Evolutionary conservation across 129 eudicot species (phyloP), one percentile per base, ranked within the genome.

Genomic region (Artemisia tridentata): DNA sequence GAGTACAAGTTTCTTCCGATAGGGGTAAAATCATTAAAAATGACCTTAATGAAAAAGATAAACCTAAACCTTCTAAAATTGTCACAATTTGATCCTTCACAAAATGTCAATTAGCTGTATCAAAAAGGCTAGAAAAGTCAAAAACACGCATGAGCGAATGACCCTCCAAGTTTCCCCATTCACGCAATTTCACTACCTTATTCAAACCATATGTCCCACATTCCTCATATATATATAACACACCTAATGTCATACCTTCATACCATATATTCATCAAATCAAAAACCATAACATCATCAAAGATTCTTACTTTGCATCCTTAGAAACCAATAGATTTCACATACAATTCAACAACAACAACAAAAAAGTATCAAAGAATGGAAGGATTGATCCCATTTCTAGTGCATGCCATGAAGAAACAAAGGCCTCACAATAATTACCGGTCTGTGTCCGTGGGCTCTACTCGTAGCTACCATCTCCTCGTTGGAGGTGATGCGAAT

Each of bases 381-480:
- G 85, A 84, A 81, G 88, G 89, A 53, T 58, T 84, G 21, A 84
- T 84, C 56, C 89, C 89, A 72, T 52, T 78, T 38, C 71, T 84
- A 55, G 34, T 84, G 75, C 84, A 74, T 50, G 81, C 80, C 63
- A 46, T 81, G 57, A 84, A 78, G 84, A 84, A 84, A 68, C 84
- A 65, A 62, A 81, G 48, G 65, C 86, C 89, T 46, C 81, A 62
- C 47, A 62, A 84, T 65, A 77, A 31, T 1, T 78, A 78, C 72
- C 77, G 86, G 41, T 80, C 86, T 11, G 55, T 78, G n/a, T 86
- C 91, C n/a, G 82, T 52, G 23, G 67, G 34, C 51, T 86, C 88
- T 2, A 74, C 75, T 66, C 84, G 88, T 1, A 76, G 84, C 79
- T 83, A 79, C 82, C 85, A 83, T n/a, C 53, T 67, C 14, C 75